phyloP scores from a whole-genome alignment of 129 eudicot species.

The Chrysanthemum lavandulifolium region DNA sequence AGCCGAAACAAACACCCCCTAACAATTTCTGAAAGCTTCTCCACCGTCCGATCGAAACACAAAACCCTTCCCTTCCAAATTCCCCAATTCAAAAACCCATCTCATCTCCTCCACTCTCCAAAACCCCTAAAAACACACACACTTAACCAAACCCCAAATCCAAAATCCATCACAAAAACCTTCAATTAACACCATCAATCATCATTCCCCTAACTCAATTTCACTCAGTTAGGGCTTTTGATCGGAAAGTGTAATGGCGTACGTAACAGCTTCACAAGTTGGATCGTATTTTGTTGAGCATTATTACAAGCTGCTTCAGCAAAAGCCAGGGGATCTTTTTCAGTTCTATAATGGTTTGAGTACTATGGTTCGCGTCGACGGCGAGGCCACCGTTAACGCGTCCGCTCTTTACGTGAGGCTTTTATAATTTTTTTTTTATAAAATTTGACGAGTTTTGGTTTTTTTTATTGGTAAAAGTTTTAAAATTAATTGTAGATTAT shows the following conservation, averaged over 20 bases:
- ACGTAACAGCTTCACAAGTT: slow-evolving; percentile 35
- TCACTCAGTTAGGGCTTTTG: background rate
- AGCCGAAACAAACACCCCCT: too few relatives aligned
- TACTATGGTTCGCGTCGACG: slow-evolving; percentile 77
- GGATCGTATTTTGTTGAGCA: slow-evolving; percentile 83
- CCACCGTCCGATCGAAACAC: slow-evolving; percentile 14
- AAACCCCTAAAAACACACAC: background rate
- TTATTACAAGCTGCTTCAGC: slow-evolving; percentile 77
- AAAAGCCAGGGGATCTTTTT: slow-evolving; percentile 63
- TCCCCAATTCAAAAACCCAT: slow-evolving; percentile 22
- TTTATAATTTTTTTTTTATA: background rate
- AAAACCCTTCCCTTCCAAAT: slow-evolving; percentile 14
- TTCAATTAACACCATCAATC: background rate
- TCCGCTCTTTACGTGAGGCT: slow-evolving; percentile 49
- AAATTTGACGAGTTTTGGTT: background rate
- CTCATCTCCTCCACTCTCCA: slow-evolving; percentile 16
- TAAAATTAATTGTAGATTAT: too few relatives aligned
- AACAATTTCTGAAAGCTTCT: background rate
- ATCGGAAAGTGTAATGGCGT: background rate
- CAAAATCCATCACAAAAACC: background rate
- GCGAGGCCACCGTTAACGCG: slow-evolving; percentile 51
- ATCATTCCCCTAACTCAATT: background rate
- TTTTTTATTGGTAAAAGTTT: background rate
- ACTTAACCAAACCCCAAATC: slow-evolving; percentile 17
- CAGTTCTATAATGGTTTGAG: slow-evolving; percentile 78